Evolutionary conservation across 768 basidiomycete species (phyloP).

Genomic region (Hypholoma fasciculare): DNA sequence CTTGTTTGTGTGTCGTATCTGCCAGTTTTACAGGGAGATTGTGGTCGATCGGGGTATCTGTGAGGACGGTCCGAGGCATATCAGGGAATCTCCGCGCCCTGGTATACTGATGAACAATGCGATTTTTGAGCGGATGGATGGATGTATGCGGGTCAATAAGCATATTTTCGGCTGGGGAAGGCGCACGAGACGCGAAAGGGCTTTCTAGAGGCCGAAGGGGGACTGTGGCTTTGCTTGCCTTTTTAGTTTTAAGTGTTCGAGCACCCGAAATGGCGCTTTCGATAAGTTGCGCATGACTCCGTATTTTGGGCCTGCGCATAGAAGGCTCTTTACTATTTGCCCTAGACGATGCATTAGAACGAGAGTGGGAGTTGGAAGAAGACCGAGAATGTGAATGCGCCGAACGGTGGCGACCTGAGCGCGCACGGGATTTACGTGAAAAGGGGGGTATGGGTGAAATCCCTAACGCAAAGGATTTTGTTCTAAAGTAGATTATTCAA

Average conservation of each 20-base stretch:
- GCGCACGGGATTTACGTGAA: neutral
- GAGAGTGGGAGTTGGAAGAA: slow-evolving; percentile 4
- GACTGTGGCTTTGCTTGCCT: neutral
- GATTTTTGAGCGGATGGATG: neutral
- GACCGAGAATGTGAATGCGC: slow-evolving; percentile 4
- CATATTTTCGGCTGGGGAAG: slow-evolving; percentile 17
- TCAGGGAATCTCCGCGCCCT: neutral
- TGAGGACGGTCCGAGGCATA: slow-evolving; percentile 6
- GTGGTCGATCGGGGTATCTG: slow-evolving; percentile 13
- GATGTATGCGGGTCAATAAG: slow-evolving; percentile 12
- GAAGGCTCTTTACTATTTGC: slow-evolving; percentile 3
- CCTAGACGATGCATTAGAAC: slow-evolving; percentile 4
- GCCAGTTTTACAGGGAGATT: slow-evolving; percentile 6
- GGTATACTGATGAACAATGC: neutral
- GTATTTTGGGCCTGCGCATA: neutral
- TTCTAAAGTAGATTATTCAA: neutral
- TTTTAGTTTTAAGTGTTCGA: neutral
- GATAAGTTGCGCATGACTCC: neutral
- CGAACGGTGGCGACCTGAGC: neutral
- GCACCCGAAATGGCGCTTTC: neutral
- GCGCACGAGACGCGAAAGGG: slow-evolving; percentile 25
- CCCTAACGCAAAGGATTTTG: neutral
- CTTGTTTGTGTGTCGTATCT: neutral
- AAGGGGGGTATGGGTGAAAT: neutral
- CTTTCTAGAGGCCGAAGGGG: slow-evolving; percentile 17